Base-by-base conservation (phyloP, 768 basidiomycete genomes). In the Cytidiella melzeri region DNA sequence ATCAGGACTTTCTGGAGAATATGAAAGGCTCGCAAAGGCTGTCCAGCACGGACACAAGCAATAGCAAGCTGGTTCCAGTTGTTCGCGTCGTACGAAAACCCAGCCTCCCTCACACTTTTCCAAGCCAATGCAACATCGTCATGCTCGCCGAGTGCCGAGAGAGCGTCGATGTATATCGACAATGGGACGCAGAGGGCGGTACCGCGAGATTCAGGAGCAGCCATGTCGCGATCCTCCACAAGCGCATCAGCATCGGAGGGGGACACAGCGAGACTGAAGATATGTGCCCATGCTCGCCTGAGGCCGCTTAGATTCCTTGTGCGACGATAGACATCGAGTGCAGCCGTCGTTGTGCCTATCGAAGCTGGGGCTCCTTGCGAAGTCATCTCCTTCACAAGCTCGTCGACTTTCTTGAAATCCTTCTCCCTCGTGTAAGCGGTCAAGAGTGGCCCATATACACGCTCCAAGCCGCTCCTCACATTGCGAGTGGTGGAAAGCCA, bases 61-160 rank as follows among this genome's bases (percentile, higher is more conserved):
- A 85, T 72, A 21, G 74, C 76, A 23, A 96, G 74, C 58, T 89
- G 82, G 59, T 95, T 96, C 88, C 92, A 98, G 64, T 96, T 97
- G 58, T 87, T 82, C 11, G 87, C 76, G 62, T 94, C 90, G 63
- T 92, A 91, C 11, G 73, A 73, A 57, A 94, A 86, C 1, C 89
- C 88, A 9, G 71, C 65, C 10, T 64, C 55, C 52, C 77, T 76
- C 43, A 89, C 74, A 25, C 69, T 62, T n/a, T 70, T 68, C 93
- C 95, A 97, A 0, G 76, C 70, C 3, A 62, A 59, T 13, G 82
- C 75, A 40, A 94, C 74, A 51, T 82, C 76, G 6, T 61, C 54
- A 56, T 92, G 84, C 30, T 69, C 61, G 1, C 84, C 85, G 0
- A 75, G 76, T 3, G 69, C 65, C 2, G 90, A 87, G 44, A 94